Conservation (phyloP, 2,329 filamentous ascomycete species). For the Cladosporium phlei region DNA sequence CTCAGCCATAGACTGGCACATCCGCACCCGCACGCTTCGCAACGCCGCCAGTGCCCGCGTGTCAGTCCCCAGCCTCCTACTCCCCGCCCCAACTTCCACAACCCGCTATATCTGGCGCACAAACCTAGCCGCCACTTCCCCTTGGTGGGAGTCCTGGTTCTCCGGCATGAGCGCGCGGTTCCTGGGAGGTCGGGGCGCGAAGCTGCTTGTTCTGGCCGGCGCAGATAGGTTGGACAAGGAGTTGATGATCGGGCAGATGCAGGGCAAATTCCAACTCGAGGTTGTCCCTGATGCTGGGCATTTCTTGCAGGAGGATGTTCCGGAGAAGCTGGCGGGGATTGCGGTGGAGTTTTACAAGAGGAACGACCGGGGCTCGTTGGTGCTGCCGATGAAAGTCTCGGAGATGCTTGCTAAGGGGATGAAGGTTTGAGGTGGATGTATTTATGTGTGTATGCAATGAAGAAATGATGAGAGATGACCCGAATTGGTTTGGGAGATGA, state of each 20-base stretch:
- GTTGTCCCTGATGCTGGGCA: slow-evolving; percentile 94
- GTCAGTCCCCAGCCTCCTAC: slow-evolving; percentile 78
- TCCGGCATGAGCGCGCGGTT: slow-evolving; percentile 84
- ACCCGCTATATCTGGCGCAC: slow-evolving; percentile 74
- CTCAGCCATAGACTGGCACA: slow-evolving; percentile 88
- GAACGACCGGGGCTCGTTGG: slow-evolving; percentile 79
- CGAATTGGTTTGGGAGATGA: no score
- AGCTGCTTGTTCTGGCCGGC: slow-evolving; percentile 77
- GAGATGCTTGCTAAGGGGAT: slow-evolving; percentile 47
- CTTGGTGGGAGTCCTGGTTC: slow-evolving; percentile 96
- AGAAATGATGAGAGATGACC: no score
- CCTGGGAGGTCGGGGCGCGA: slow-evolving; percentile 72
- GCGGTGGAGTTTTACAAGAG: slow-evolving; percentile 87
- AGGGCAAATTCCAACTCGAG: slow-evolving; percentile 93
- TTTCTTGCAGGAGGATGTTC: slow-evolving; percentile 93
- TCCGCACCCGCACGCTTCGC: slow-evolving; percentile 79
- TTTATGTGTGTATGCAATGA: not conserved
- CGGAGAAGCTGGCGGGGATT: slow-evolving; percentile 79
- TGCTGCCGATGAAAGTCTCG: slow-evolving; percentile 83
- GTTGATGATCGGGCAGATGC: slow-evolving; percentile 94
- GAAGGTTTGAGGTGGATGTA: slow-evolving; percentile 39
- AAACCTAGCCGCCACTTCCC: slow-evolving; percentile 73
- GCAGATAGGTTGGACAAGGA: slow-evolving; percentile 89
- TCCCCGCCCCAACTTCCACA: slow-evolving; percentile 35
- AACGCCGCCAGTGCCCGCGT: slow-evolving; percentile 78